These are phyloP conservation scores for Blakeslea trispora DNA, from an alignment of 371 early-diverging fungal genomes.

Conservation along the genomic window DNA sequence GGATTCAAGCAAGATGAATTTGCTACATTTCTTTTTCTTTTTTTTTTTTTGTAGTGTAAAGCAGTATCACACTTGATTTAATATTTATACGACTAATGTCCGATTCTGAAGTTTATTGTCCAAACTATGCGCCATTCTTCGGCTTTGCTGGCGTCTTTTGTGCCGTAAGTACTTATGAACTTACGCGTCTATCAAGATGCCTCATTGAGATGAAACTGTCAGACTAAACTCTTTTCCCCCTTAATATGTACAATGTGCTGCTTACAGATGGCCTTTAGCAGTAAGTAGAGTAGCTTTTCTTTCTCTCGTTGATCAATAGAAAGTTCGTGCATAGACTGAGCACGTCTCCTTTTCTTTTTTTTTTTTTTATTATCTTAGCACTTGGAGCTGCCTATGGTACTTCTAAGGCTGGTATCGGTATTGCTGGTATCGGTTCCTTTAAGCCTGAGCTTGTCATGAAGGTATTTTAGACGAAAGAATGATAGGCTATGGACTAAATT, in stretches of 20 bases:
- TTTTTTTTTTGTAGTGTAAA: neutral
- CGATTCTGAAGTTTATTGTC: conserved; percentile 47
- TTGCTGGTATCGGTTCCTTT: conserved; percentile 86
- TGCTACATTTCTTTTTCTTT: neutral
- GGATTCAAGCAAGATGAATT: neutral
- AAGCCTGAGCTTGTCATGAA: conserved; percentile 90
- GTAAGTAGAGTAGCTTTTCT: conserved; percentile 22
- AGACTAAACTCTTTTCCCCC: neutral
- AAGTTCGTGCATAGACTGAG: neutral
- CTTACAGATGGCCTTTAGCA: conserved; percentile 44
- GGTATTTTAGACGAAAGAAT: too few species aligned
- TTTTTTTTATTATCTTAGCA: conserved; percentile 46
- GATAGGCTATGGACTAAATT: too few species aligned
- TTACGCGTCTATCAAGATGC: neutral
- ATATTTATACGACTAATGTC: conserved; percentile 11
- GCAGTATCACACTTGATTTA: neutral
- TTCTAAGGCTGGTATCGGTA: conserved; percentile 89
- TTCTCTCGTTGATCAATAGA: neutral
- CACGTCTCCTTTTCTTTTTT: neutral
- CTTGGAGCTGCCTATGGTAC: conserved; percentile 94
- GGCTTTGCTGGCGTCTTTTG: conserved; percentile 55
- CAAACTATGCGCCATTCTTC: conserved; percentile 51
- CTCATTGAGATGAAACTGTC: neutral
- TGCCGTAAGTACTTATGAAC: conserved; percentile 28
- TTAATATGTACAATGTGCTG: neutral